Conservation (phyloP, 2,329 filamentous ascomycete genomes). For the Cylindrodendrum hubeiense region DNA sequence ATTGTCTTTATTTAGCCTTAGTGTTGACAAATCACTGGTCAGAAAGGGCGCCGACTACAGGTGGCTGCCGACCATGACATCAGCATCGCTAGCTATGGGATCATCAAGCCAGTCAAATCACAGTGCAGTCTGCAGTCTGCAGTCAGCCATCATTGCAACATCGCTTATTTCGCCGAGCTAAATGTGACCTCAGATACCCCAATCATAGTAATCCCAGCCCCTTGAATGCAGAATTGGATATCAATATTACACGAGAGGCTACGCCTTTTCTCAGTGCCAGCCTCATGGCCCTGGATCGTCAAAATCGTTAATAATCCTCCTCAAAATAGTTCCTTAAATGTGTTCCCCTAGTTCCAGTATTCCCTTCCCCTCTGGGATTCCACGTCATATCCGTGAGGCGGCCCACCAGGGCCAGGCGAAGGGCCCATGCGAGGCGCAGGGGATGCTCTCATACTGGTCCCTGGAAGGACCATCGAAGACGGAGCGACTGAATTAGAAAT, state of each 20-base stretch:
- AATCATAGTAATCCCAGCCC: constrained; percentile 26
- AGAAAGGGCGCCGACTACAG: constrained; percentile 22
- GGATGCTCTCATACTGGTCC: constrained; percentile 16
- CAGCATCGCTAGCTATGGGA: constrained; percentile 1
- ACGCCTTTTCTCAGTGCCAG: constrained; percentile 11
- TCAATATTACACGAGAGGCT: constrained; percentile 20
- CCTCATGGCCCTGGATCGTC: constrained; percentile 18
- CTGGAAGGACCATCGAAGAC: constrained; percentile 27
- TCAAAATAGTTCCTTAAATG: constrained; percentile 21
- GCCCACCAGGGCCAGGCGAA: constrained; percentile 39
- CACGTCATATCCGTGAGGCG: constrained; percentile 52
- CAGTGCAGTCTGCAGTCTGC: not conserved
- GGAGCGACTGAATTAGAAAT: constrained; percentile 5
- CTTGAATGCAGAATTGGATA: constrained; percentile 21
- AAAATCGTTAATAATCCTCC: constrained; percentile 25
- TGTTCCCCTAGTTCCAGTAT: constrained; percentile 38
- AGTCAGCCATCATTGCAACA: constrained; percentile 8
- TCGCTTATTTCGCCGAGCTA: constrained; percentile 17
- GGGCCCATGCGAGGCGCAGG: constrained; percentile 16
- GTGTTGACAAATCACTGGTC: constrained; percentile 29
- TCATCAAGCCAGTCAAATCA: constrained; percentile 5
- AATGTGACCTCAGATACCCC: constrained; percentile 7
- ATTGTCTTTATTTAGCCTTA: not conserved
- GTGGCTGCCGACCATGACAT: constrained; percentile 17
- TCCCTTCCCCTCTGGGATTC: constrained; percentile 50